A percentile compares a stretch with the other conserved stretches of the same genome.
Evolutionary conservation across 108 stramenopile genomes (phyloP).

Genomic region (Fragilaria crotonensis): DNA sequence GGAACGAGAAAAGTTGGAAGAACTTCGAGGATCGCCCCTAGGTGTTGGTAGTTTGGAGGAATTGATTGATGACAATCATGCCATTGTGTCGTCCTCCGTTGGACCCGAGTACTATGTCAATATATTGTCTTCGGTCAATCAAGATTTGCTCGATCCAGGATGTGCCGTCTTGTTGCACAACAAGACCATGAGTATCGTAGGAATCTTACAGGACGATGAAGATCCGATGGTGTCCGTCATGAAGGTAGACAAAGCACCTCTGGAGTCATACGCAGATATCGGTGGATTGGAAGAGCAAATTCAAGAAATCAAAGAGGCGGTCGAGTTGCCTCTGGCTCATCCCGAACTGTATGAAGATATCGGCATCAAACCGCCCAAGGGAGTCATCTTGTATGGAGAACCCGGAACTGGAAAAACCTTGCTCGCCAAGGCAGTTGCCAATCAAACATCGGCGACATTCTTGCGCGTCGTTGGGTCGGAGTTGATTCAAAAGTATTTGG

Average conservation of each 20-base stretch:
- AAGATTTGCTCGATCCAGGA: constrained; percentile 98
- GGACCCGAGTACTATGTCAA: constrained; percentile 99
- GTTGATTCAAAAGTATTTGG: constrained; percentile 99
- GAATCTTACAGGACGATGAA: constrained; percentile 93
- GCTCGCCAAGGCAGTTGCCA: constrained; percentile 96
- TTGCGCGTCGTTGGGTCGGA: constrained; percentile 94
- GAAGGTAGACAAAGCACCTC: constrained; percentile 99
- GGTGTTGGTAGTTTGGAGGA: constrained; percentile 96
- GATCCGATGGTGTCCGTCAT: constrained; percentile 99
- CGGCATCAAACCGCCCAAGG: constrained; percentile 99
- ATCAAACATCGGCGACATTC: constrained; percentile 98
- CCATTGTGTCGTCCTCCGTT: constrained; percentile 90
- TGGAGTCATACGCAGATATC: constrained; percentile 98
- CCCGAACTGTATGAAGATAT: constrained; percentile 97
- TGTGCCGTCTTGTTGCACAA: constrained; percentile 95
- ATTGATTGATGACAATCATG: constrained; percentile 99
- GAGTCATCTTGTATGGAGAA: constrained; percentile 92
- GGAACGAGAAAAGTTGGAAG: constrained; percentile 96
- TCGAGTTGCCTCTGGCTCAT: constrained; percentile 97
- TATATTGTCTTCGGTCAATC: constrained; percentile 95
- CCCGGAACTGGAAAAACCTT: constrained; percentile 99
- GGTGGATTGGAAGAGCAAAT: constrained; percentile 98
- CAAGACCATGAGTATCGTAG: constrained; percentile 97
- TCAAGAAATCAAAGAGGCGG: constrained; percentile 99
- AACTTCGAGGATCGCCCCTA: constrained; percentile 95